Conservation (phyloP, 1,284 basidiomycete species). For the Microbotryum silenes-acaulis region DNA sequence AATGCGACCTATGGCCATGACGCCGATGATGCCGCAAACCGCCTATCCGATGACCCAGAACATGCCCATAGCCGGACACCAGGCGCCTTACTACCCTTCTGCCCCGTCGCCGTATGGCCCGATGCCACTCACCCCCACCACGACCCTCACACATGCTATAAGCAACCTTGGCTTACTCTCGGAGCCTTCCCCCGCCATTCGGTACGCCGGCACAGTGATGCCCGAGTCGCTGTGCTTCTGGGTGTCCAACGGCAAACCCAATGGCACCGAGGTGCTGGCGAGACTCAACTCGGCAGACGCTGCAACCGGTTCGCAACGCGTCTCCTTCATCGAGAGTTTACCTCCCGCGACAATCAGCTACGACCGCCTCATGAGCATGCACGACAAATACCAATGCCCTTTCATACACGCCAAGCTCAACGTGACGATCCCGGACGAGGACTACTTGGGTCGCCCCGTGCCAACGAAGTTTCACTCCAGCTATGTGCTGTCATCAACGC, state of each 20-base stretch:
- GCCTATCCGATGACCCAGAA: no score
- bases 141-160: constrained; percentile 21
- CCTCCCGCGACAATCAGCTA: constrained; percentile 29
- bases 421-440: constrained; percentile 36
- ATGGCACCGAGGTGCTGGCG: constrained; percentile 1
- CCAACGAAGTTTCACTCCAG: constrained; percentile 36
- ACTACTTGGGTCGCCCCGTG: neutral
- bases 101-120: neutral
- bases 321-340: constrained; percentile 21
- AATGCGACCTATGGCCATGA: constrained; percentile 1
- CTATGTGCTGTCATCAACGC: constrained; percentile 36
- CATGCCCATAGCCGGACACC: neutral
- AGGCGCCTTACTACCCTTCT: neutral
- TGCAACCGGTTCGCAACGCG: neutral
- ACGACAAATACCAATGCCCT: constrained; percentile 40
- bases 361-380: constrained; percentile 39
- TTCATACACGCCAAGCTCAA: constrained; percentile 43
- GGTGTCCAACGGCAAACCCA: neutral
- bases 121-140: constrained; percentile 16
- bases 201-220: constrained; percentile 5
- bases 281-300: constrained; percentile 13
- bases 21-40: neutral
- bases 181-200: neutral
- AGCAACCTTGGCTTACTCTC: constrained; percentile 27
- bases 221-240: constrained; percentile 4